Base-by-base conservation (phyloP, 768 basidiomycete species). In the Ramaria sp. region DNA sequence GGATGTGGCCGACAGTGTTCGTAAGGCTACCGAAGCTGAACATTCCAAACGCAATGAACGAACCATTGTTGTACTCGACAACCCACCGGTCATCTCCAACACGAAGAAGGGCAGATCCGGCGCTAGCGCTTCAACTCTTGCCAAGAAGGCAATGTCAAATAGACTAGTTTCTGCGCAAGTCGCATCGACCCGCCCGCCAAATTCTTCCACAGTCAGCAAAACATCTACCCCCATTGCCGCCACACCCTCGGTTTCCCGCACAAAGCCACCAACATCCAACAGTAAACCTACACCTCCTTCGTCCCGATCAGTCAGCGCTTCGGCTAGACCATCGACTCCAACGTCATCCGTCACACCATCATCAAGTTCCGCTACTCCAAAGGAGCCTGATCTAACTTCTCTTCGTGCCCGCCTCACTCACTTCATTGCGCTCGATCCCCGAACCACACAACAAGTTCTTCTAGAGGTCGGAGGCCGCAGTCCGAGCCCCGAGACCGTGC, bases 31-130 rank as follows among this genome's bases (percentile, higher is more conserved):
- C 20, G 59, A 61, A 17, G 66, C 62, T 6, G 70, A 69, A 64
- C 75, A 72, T 75, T 71, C 72, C 60, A 76, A 68, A 73, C 78
- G 67, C 63, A 74, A 63, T 64, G 83, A 69, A 69, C 83, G 66
- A 58, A 75, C 61, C 70, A 75, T 65, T 62, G 77, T 65, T 66
- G 68, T 67, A 54, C 77, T 68, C 63, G 71, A 76, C 41, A 62
- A 65, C 0, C 75, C 73, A 0, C 72, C 68, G 9, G 66, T 49
- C 38, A 64, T 31, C 3, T 12, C 54, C 51, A 63, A 60, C 50
- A 45, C 60, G 68, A 79, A 73, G 75, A 75, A 64, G 63, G 67
- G 61, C 70, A 74, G 70, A 71, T 63, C 56, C 37, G 68, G 49
- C 53, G 64, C 53, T 48, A 50, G 48, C 24, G 50, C 48, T 52